phyloP scores from a whole-genome alignment of 2,329 filamentous ascomycete species.

The Aspergillus brasiliensis region DNA sequence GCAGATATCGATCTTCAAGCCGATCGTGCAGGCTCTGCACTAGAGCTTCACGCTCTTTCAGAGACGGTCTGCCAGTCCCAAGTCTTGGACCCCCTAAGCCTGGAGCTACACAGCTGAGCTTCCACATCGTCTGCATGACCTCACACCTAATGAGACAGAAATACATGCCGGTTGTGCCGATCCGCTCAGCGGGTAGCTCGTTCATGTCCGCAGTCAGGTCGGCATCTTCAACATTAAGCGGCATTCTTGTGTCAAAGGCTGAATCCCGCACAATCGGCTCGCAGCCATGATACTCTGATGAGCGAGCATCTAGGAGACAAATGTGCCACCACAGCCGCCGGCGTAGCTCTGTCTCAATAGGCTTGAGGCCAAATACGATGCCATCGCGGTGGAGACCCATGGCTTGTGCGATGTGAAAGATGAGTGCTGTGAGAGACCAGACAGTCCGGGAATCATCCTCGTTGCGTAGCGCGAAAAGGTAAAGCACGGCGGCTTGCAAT shows the following conservation, averaged over 20 bases:
- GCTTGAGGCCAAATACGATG: constrained; percentile 43
- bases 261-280: constrained; percentile 42
- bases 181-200: constrained; percentile 46
- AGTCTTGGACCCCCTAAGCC: constrained; percentile 8
- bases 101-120: constrained; percentile 32
- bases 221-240: constrained; percentile 54
- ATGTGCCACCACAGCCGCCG: constrained; percentile 54
- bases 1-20: constrained; percentile 19
- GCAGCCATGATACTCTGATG: constrained; percentile 50
- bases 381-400: constrained; percentile 46
- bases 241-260: constrained; percentile 47
- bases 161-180: constrained; percentile 55
- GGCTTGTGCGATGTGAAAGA: constrained; percentile 31
- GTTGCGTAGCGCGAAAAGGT: constrained; percentile 51
- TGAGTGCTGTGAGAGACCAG: constrained; percentile 33
- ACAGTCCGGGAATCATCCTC: constrained; percentile 28
- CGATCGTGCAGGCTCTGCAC: constrained; percentile 15
- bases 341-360: constrained; percentile 51
- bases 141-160: constrained; percentile 53
- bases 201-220: constrained; percentile 50
- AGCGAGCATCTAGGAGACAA: constrained; percentile 46
- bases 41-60: constrained; percentile 6
- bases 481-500: constrained; percentile 61
- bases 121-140: constrained; percentile 42
- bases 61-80: neutral